Percentiles rank a stretch among this genome's conserved stretches.
These are phyloP conservation scores for Bacterosira constricta DNA, from an alignment of 108 stramenopile species.

Conservation along the genomic window DNA sequence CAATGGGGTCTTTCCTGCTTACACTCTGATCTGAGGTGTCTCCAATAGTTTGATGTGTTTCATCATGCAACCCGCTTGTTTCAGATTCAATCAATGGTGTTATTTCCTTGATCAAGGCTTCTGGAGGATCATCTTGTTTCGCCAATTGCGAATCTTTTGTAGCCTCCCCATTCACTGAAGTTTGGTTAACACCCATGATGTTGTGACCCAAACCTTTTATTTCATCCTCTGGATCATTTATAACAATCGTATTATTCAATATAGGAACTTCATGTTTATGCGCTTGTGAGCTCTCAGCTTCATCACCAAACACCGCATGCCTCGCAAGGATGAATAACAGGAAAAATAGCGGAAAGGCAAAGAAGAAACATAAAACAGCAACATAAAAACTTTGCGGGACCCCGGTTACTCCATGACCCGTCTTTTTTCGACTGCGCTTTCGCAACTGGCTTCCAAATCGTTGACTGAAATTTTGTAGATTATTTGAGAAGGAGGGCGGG, in stretches of 20 bases:
- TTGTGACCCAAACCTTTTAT: not conserved
- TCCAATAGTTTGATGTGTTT: not conserved
- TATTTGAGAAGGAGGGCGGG: not conserved
- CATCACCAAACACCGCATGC: conserved; percentile 49
- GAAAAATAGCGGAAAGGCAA: conserved; percentile 36
- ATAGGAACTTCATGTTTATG: conserved; percentile 44
- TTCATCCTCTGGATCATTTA: not conserved
- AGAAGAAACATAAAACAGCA: conserved; percentile 31
- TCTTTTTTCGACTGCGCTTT: conserved; percentile 15
- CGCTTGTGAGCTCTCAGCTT: not conserved
- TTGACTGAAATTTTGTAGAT: not conserved
- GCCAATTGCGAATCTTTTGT: not conserved
- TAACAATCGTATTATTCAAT: too few relatives aligned
- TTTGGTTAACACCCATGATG: conserved; percentile 5
- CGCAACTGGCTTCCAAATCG: conserved; percentile 18
- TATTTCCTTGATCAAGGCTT: too few relatives aligned
- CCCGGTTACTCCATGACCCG: conserved; percentile 14
- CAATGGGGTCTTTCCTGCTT: not conserved
- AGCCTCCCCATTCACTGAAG: not conserved
- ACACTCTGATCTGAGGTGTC: not conserved
- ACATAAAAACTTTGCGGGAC: conserved; percentile 30
- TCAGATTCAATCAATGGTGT: not conserved
- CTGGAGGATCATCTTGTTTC: not conserved
- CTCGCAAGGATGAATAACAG: conserved; percentile 36
- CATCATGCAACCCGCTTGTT: not conserved